phyloP scores from a whole-genome alignment of 768 basidiomycete genomes.

The Cyclocybe cylindracea region DNA sequence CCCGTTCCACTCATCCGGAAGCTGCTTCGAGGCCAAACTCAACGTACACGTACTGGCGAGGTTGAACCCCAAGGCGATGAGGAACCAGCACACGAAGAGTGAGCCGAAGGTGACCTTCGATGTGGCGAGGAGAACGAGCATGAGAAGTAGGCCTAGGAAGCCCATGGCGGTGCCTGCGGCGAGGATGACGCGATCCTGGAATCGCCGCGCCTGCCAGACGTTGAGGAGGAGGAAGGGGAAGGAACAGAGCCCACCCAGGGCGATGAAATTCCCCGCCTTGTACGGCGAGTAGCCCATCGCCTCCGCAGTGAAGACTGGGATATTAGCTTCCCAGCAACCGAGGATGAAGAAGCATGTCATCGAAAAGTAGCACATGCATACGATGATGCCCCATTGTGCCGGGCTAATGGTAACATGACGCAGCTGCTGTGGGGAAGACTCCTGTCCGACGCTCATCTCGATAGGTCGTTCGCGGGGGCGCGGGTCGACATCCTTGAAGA shows the following conservation, averaged over 20 bases:
- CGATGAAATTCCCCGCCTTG: slow-evolving; percentile 70
- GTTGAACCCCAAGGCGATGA: slow-evolving; percentile 73
- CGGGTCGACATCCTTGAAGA: slow-evolving; percentile 41
- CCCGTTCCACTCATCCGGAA: slow-evolving; percentile 63
- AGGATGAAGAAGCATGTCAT: slow-evolving; percentile 74
- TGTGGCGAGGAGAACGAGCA: slow-evolving; percentile 45
- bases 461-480: slow-evolving; percentile 22
- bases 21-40: slow-evolving; percentile 66
- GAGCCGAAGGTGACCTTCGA: slow-evolving; percentile 46
- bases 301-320: slow-evolving; percentile 57
- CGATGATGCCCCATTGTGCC: slow-evolving; percentile 48
- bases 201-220: slow-evolving; percentile 53
- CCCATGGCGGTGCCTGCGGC: slow-evolving; percentile 54
- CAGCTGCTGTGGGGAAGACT: neutral
- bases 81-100: slow-evolving; percentile 53
- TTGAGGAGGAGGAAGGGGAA: slow-evolving; percentile 71
- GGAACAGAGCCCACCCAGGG: slow-evolving; percentile 59
- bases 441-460: slow-evolving; percentile 39
- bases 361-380: slow-evolving; percentile 71
- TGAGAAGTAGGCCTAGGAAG: slow-evolving; percentile 49
- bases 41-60: slow-evolving; percentile 68
- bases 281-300: slow-evolving; percentile 59
- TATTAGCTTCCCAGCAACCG: slow-evolving; percentile 68
- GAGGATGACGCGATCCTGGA: slow-evolving; percentile 63
- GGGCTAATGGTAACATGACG: slow-evolving; percentile 8